A percentile compares a stretch with the other conserved stretches of the same genome.
phyloP scores from a whole-genome alignment of 495 filamentous ascomycete species.

The Aspergillus carlsbadensis region DNA sequence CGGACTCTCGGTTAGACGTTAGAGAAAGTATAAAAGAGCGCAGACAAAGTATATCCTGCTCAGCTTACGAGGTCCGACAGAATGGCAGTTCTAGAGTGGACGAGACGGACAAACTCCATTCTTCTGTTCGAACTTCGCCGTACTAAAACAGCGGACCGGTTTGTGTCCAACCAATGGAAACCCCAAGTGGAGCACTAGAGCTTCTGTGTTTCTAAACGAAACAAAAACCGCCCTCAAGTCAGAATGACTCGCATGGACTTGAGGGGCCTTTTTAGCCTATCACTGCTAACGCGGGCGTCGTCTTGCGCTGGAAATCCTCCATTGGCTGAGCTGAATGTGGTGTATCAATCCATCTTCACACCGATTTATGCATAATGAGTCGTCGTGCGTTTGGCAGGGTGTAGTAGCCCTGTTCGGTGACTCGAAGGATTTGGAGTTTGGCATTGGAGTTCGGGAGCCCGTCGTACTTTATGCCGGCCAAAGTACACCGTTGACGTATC shows the following conservation, averaged over 20 bases:
- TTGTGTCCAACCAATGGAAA: neutral
- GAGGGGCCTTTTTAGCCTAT: constrained; percentile 2
- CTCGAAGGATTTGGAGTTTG: neutral
- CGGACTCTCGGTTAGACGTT: neutral
- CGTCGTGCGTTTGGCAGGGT: neutral
- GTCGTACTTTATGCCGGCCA: neutral
- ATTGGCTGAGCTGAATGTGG: neutral
- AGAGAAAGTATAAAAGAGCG: constrained; percentile 4
- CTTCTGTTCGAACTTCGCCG: neutral
- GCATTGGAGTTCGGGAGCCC: neutral
- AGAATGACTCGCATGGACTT: constrained; percentile 23
- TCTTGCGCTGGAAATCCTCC: neutral
- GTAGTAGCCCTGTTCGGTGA: constrained; percentile 1
- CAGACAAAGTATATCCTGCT: neutral
- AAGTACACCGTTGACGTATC: constrained; percentile 1
- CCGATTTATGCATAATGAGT: constrained; percentile 11
- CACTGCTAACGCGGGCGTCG: neutral
- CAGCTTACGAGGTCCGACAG: neutral
- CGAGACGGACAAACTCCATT: constrained; percentile 3
- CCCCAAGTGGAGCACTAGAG: constrained; percentile 1
- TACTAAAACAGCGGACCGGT: neutral
- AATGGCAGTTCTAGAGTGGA: neutral
- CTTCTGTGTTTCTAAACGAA: too few species aligned
- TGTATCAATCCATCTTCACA: neutral
- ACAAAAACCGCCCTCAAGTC: neutral